These are phyloP conservation scores for Talaromyces pinophilus DNA, from an alignment of 2,329 filamentous ascomycete species.

Conservation along the genomic window DNA sequence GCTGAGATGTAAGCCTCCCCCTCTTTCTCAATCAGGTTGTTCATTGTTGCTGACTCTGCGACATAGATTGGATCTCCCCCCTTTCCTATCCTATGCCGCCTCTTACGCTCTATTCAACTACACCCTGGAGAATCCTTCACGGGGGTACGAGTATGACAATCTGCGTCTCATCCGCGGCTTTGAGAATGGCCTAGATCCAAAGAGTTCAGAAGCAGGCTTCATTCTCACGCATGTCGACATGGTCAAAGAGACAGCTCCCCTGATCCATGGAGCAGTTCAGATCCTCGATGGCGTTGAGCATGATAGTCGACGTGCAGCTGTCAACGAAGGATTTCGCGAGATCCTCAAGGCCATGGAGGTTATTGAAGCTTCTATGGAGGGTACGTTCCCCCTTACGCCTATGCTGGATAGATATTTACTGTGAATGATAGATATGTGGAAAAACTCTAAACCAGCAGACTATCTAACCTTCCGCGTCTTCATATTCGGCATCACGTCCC, in stretches of 20 bases:
- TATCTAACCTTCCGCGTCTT: conserved; percentile 94
- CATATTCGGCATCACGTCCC: conserved; percentile 92
- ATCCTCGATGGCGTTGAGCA: conserved; percentile 61
- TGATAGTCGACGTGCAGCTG: conserved; percentile 53
- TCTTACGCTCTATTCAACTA: conserved; percentile 67
- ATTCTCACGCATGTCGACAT: conserved; percentile 96
- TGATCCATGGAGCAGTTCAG: conserved; percentile 71
- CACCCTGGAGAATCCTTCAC: conserved; percentile 56
- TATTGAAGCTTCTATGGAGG: conserved; percentile 79
- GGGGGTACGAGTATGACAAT: conserved; percentile 60
- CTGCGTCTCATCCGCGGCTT: conserved; percentile 87
- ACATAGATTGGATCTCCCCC: conserved; percentile 70
- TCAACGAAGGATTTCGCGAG: conserved; percentile 65
- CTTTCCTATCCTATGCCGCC: conserved; percentile 83
- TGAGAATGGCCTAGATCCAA: conserved; percentile 81
- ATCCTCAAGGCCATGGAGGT: conserved; percentile 65
- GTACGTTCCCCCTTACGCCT: conserved; percentile 40
- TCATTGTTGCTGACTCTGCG: background rate
- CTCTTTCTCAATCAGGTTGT: background rate
- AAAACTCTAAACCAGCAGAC: conserved; percentile 75
- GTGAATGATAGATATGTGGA: conserved; percentile 71
- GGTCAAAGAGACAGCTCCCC: conserved; percentile 79
- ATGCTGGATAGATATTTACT: conserved; percentile 4
- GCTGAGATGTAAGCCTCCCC: conserved; percentile 74
- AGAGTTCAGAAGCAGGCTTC: conserved; percentile 89